These are phyloP conservation scores for Astrothelium subdiscretum DNA, from an alignment of 495 filamentous ascomycete species.

Conservation along the genomic window DNA sequence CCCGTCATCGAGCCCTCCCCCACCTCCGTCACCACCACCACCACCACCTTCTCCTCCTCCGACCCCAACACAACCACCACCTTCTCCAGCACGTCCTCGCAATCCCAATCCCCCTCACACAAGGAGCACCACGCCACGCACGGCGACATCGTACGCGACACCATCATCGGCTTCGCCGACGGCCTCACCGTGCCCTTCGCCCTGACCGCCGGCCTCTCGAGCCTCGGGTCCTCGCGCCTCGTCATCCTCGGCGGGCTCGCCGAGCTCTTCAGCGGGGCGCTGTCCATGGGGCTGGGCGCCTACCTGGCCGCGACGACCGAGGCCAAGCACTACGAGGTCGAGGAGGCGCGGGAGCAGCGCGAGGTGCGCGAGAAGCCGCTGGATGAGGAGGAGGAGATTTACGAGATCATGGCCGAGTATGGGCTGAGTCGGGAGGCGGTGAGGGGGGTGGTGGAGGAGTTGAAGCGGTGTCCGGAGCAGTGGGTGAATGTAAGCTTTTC, in stretches of 20 bases:
- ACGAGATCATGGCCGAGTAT: conserved; percentile 31
- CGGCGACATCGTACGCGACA: conserved; percentile 14
- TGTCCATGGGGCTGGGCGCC: conserved; percentile 61
- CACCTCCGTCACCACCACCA: neutral
- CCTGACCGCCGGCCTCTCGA: conserved; percentile 38
- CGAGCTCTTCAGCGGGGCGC: conserved; percentile 54
- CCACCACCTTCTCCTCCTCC: neutral
- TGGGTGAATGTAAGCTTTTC: conserved; percentile 32
- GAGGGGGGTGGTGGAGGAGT: conserved; percentile 28
- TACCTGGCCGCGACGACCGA: conserved; percentile 44
- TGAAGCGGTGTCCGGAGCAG: conserved; percentile 29
- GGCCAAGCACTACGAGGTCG: conserved; percentile 34
- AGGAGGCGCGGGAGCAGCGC: conserved; percentile 32
- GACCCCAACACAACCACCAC: neutral
- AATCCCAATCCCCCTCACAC: neutral
- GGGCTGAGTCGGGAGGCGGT: conserved; percentile 25
- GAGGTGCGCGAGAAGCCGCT: conserved; percentile 32
- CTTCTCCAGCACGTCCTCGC: neutral
- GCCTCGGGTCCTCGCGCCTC: conserved; percentile 45
- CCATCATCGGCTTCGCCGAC: conserved; percentile 40
- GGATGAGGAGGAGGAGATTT: conserved; percentile 24
- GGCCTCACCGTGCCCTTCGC: conserved; percentile 52
- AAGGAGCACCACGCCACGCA: conserved; percentile 4
- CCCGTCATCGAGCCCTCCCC: neutral
- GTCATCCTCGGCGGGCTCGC: conserved; percentile 59